phyloP scores from a whole-genome alignment of 345 rosid genomes.

The Populus alba region DNA sequence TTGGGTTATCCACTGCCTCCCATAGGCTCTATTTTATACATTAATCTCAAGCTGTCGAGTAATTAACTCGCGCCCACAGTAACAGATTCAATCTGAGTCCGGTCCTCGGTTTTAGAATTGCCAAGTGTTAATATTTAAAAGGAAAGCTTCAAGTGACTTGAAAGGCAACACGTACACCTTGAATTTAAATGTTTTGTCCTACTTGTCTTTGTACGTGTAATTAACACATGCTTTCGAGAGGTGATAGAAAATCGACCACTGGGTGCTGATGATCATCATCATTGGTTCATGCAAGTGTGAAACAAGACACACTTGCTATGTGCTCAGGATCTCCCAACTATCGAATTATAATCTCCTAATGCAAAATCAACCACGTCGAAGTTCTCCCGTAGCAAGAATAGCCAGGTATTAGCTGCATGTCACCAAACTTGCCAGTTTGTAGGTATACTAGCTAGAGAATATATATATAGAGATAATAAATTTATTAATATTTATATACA shows the following conservation, averaged over 20 bases:
- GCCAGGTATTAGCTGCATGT: not conserved
- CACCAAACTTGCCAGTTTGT: not conserved
- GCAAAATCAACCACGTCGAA: conserved; percentile 17
- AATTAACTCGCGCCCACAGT: not conserved
- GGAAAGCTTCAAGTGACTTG: conserved; percentile 10
- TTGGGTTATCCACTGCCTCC: not conserved
- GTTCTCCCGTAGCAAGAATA: conserved; percentile 3
- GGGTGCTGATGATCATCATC: not conserved
- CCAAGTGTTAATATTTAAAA: not conserved
- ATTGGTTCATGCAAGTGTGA: not conserved
- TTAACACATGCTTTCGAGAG: not conserved
- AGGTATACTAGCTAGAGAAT: not conserved
- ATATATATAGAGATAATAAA: too few species aligned
- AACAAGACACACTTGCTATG: conserved; percentile 21
- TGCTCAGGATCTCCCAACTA: conserved; percentile 14
- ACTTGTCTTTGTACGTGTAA: not conserved
- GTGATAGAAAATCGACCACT: conserved; percentile 8
- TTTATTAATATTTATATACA: too few species aligned
- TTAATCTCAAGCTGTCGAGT: conserved; percentile 1
- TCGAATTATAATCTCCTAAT: not conserved
- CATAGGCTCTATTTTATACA: not conserved
- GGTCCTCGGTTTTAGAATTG: not conserved
- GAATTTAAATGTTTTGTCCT: not conserved
- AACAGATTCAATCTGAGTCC: not conserved
- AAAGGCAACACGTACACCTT: not conserved